Evolutionary conservation across 768 basidiomycete species (phyloP), one percentile per base, ranked within the genome.

Genomic region (Neoboletus magnificus): DNA sequence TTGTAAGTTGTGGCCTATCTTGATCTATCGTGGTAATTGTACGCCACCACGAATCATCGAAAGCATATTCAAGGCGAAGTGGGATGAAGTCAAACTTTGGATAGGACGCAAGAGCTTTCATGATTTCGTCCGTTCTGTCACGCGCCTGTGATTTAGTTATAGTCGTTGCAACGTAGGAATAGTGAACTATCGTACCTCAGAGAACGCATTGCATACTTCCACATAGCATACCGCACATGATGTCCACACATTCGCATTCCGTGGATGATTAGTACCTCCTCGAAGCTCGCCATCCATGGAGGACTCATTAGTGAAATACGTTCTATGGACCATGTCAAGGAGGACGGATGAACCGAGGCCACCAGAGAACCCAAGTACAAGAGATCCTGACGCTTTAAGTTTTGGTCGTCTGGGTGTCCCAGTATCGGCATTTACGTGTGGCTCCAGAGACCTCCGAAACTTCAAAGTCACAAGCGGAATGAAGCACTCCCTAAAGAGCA

Each of bases 321-420:
- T 79, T 61, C 76, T 76, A 27, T 82, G 74, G 2, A 91, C 76
- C 22, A 91, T 73, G 66, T 92, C 86, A 16, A 91, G 75, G 12
- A 92, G 74, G 2, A 89, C 77, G 0, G 85, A 83, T 0, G 91
- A 90, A 5, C 87, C 85, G 1, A 90, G 75, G 3, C 91, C 90
- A 9, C 91, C 91, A n/a, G 90, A 91, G 55, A 85, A 82, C 1
- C 79, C 90, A 18, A 93, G 67, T 10, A 85, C 71, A 5, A 93
- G 73, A 55, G 85, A 83, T 47, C 89, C 89, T 10, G 80, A 73
- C 2, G 90, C 87, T 61, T 83, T 85, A 5, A 89, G 74, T 12
- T 77, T 75, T 49, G 81, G 83, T 35, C 82, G 78, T 41, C 84
- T 78, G 18, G 82, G 77, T 11, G 78, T 80, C 59, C 82, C 77